phyloP scores from a whole-genome alignment of 768 basidiomycete genomes.

The Trametes elegans region DNA sequence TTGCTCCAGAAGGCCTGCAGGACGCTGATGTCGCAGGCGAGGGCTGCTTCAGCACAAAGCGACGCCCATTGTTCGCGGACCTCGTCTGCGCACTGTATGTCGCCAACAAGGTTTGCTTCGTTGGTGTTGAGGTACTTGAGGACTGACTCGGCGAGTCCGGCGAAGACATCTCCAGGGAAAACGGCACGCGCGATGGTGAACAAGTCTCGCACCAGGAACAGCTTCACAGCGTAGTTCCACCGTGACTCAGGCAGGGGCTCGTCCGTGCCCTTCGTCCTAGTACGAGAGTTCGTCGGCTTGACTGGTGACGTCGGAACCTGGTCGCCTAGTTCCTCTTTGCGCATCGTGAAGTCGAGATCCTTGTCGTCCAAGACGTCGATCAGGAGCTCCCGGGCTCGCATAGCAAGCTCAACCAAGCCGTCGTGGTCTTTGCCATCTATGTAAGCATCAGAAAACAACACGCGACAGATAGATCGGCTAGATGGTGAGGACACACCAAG shows the following conservation, averaged over 20 bases:
- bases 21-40: slow-evolving; percentile 45
- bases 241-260: slow-evolving; percentile 14
- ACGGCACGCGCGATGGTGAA: slow-evolving; percentile 48
- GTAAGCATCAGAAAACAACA: neutral
- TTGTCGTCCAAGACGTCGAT: slow-evolving; percentile 30
- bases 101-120: slow-evolving; percentile 44
- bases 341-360: slow-evolving; percentile 22
- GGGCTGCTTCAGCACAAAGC: slow-evolving; percentile 54
- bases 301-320: slow-evolving; percentile 19
- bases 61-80: slow-evolving; percentile 57
- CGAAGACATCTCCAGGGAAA: slow-evolving; percentile 43
- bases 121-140: slow-evolving; percentile 48
- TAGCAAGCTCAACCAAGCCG: slow-evolving; percentile 21
- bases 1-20: slow-evolving; percentile 44
- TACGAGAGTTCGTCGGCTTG: neutral
- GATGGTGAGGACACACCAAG: slow-evolving; percentile 41
- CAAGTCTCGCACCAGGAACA: slow-evolving; percentile 56
- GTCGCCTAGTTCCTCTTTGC: slow-evolving; percentile 8
- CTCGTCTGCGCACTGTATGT: slow-evolving; percentile 41
- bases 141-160: slow-evolving; percentile 44
- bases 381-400: slow-evolving; percentile 41
- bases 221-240: slow-evolving; percentile 49
- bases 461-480: neutral
- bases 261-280: neutral
- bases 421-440: slow-evolving; percentile 44